These are phyloP conservation scores for Ophiocordyceps robertsii DNA, from an alignment of 2,329 filamentous ascomycete species.

Conservation along the genomic window DNA sequence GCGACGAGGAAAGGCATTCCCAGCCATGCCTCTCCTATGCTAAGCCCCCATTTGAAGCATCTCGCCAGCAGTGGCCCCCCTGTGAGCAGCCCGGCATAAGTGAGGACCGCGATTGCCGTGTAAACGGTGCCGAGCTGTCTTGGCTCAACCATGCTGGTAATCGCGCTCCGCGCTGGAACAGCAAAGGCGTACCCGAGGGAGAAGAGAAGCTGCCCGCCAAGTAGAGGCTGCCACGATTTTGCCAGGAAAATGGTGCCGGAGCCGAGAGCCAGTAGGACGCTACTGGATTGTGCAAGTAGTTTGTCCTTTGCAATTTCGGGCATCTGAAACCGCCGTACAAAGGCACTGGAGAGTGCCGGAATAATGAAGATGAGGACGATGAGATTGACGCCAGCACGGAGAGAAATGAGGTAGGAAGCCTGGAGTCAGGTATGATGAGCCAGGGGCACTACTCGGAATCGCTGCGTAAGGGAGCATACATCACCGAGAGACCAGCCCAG, in stretches of 20 bases:
- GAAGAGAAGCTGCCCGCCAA: conserved; percentile 3
- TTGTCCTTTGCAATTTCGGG: conserved; percentile 5
- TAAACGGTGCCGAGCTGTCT: conserved; percentile 5
- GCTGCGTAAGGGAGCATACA: background rate
- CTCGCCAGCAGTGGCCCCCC: conserved; percentile 3
- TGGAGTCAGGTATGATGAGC: conserved; percentile 1
- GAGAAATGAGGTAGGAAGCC: conserved; percentile 7
- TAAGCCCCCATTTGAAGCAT: conserved; percentile 3
- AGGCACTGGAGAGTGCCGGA: conserved; percentile 1
- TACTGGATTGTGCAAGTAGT: conserved; percentile 5
- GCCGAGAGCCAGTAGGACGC: conserved; percentile 4
- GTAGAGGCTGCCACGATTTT: conserved; percentile 1
- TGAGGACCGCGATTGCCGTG: conserved; percentile 5
- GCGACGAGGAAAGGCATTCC: conserved; percentile 1
- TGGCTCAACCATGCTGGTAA: conserved; percentile 5
- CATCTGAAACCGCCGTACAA: background rate
- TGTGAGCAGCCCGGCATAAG: conserved; percentile 1
- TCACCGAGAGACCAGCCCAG: conserved; percentile 6
- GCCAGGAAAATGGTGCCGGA: conserved; percentile 4
- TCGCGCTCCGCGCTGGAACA: conserved; percentile 5
- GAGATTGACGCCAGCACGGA: conserved; percentile 5
- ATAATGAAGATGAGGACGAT: conserved; percentile 3
- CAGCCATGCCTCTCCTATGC: conserved; percentile 1
- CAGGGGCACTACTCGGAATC: background rate
- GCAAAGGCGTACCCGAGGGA: conserved; percentile 4